Conservation (phyloP, 225 moss, liverwort and hornwort species). For the Straminergon stramineum region DNA sequence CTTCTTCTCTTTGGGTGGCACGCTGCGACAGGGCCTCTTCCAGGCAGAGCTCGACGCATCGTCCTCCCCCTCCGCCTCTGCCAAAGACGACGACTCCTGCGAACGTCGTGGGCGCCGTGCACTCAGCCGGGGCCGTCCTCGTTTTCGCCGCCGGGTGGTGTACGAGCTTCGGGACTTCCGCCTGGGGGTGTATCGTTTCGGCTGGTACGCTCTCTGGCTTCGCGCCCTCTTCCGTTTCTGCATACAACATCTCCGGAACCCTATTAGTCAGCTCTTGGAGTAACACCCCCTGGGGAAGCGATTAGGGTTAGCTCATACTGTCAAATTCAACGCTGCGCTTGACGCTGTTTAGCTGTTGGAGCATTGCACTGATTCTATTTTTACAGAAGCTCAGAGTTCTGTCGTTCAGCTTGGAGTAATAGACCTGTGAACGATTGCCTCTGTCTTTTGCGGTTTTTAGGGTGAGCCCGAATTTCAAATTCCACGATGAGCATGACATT, state of each 20-base stretch:
- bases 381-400: background rate
- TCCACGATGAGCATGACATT: background rate
- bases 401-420: background rate
- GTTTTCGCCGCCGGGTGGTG: background rate
- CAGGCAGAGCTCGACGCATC: background rate
- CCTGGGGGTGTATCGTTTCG: background rate
- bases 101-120: background rate
- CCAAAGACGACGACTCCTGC: background rate
- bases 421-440: background rate
- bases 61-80: background rate
- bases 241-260: background rate
- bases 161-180: background rate
- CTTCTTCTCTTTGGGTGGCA: background rate
- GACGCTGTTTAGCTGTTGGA: background rate
- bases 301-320: background rate
- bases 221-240: conserved; percentile 15
- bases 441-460: background rate
- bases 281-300: too few relatives aligned
- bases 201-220: background rate
- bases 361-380: background rate
- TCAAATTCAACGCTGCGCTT: background rate
- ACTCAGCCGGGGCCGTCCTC: background rate
- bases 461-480: background rate
- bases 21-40: background rate
- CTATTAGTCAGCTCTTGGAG: background rate